A percentile compares a stretch with the other conserved stretches of the same genome.
phyloP scores from a whole-genome alignment of 164 flowering plant genomes.

The Annona squamosa region DNA sequence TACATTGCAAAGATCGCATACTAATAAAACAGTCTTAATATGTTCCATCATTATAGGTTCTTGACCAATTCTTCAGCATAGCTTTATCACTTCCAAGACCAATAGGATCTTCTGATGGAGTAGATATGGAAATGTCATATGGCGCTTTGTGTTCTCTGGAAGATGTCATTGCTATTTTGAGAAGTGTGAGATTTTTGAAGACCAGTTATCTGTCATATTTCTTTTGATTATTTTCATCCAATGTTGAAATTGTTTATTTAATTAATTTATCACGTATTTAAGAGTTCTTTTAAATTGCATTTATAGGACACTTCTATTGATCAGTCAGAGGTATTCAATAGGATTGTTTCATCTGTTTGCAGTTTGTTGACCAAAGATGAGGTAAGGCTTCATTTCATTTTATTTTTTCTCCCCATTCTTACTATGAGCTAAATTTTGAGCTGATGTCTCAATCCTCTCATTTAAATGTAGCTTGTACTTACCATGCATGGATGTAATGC shows the following conservation, averaged over 20 bases:
- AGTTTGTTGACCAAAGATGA: conserved; percentile 69
- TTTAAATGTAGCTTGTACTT: conserved; percentile 61
- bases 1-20: background rate
- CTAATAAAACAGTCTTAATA: background rate
- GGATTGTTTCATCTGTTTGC: conserved; percentile 87
- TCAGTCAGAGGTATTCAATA: conserved; percentile 90
- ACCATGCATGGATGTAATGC: conserved; percentile 58
- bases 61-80: conserved; percentile 85
- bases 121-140: conserved; percentile 60
- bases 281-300: background rate
- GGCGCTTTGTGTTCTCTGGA: conserved; percentile 82
- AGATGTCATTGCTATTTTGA: conserved; percentile 91
- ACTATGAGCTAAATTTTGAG: background rate
- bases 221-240: conserved; percentile 5
- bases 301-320: conserved; percentile 94
- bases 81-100: conserved; percentile 82
- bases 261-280: conserved; percentile 1
- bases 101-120: conserved; percentile 28
- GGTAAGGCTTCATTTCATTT: conserved; percentile 26
- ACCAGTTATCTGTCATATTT: background rate
- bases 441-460: background rate
- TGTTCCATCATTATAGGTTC: conserved; percentile 42
- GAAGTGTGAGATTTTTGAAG: conserved; percentile 52
- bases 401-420: background rate
- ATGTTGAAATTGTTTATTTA: background rate